Evolutionary conservation across 78 protist species (phyloP).

Genomic region (Paratrimastix pyriformis): DNA sequence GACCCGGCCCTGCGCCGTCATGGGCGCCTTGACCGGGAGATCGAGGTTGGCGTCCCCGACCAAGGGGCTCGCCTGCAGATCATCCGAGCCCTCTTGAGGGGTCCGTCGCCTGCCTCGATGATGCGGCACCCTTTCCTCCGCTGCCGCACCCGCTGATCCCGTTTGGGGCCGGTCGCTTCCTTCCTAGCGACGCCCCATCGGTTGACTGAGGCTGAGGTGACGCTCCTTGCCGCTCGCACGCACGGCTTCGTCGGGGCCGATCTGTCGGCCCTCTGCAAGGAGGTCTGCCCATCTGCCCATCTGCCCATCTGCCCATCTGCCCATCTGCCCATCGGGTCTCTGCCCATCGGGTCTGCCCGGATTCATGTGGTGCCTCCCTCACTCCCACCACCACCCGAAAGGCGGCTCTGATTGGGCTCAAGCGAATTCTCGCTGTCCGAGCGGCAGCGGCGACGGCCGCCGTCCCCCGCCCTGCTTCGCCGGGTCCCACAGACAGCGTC

Average conservation of each 20-base stretch:
- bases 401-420: neutral
- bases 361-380: neutral
- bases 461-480: too few relatives aligned
- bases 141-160: neutral
- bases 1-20: neutral
- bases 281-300: neutral
- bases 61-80: neutral
- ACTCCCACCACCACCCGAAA: neutral
- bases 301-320: neutral
- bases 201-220: neutral
- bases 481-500: too few relatives aligned
- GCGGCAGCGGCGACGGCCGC: neutral
- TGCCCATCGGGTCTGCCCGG: neutral
- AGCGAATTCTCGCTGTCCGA: neutral
- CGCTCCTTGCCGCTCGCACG: neutral
- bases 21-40: constrained; percentile 3
- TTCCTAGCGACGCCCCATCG: neutral
- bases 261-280: neutral
- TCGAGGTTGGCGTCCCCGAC: constrained; percentile 16
- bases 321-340: neutral
- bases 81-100: neutral
- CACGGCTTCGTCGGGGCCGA: constrained; percentile 22
- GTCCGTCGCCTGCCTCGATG: too few relatives aligned
- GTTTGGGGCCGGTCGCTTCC: neutral
- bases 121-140: neutral